Conservation (phyloP, 1,284 basidiomycete genomes). For the Schizophyllum amplum region DNA sequence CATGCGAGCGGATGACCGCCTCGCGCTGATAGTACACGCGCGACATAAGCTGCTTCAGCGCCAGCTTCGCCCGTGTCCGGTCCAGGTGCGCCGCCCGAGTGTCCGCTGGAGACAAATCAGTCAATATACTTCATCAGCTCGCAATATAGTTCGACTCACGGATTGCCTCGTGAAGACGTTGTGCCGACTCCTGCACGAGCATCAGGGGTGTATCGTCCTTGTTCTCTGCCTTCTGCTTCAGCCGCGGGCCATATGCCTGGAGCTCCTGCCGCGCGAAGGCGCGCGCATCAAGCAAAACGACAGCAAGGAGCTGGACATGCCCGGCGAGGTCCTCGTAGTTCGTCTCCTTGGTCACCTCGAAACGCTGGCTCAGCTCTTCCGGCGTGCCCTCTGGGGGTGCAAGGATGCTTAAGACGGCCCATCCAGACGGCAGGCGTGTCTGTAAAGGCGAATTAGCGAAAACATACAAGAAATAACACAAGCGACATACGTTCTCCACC, state of each 20-base stretch:
- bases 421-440: constrained; percentile 29
- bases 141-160: constrained; percentile 30
- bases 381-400: constrained; percentile 18
- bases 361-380: constrained; percentile 20
- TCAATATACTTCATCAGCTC: constrained; percentile 39
- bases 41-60: constrained; percentile 52
- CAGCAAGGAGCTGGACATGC: constrained; percentile 44
- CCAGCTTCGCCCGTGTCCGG: constrained; percentile 59
- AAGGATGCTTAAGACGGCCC: constrained; percentile 13
- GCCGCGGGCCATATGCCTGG: constrained; percentile 11
- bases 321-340: constrained; percentile 52
- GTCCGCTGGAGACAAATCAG: constrained; percentile 28
- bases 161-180: constrained; percentile 52
- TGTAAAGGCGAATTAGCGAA: constrained; percentile 30
- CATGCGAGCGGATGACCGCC: constrained; percentile 19
- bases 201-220: constrained; percentile 39
- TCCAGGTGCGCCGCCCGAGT: constrained; percentile 65
- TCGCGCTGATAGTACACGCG: constrained; percentile 55
- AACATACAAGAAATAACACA: constrained; percentile 2
- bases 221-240: constrained; percentile 20
- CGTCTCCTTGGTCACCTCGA: constrained; percentile 38
- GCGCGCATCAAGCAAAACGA: constrained; percentile 48
- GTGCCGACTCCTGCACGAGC: constrained; percentile 35
- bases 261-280: constrained; percentile 46
- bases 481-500: constrained; percentile 21